Evolutionary conservation across 345 rosid species (phyloP).

Genomic region (Moricandia arvensis): DNA sequence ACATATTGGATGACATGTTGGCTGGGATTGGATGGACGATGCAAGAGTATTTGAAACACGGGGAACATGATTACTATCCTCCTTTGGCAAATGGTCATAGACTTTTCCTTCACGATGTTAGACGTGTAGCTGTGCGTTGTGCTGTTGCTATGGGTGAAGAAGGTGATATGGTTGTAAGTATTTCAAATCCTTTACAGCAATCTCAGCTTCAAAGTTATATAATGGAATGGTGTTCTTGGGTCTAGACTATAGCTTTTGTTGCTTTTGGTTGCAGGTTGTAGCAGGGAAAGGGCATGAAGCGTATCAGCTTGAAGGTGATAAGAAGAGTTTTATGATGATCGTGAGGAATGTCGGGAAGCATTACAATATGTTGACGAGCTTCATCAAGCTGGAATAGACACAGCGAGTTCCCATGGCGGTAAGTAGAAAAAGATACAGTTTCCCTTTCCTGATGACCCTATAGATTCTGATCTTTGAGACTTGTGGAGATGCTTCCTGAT

Average conservation of each 20-base stretch:
- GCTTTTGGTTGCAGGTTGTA: conserved; percentile 58
- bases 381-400: conserved; percentile 96
- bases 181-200: background rate
- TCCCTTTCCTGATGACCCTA: background rate
- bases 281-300: conserved; percentile 95
- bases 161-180: conserved; percentile 96
- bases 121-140: conserved; percentile 90
- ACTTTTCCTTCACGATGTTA: conserved; percentile 82
- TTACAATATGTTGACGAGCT: conserved; percentile 91
- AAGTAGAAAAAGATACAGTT: conserved; percentile 30
- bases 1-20: conserved; percentile 92
- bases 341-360: conserved; percentile 93
- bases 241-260: background rate
- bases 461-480: background rate
- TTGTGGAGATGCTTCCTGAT: conserved; percentile 4
- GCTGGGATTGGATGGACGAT: conserved; percentile 91
- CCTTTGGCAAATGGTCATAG: conserved; percentile 88
- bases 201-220: background rate
- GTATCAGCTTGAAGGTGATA: conserved; percentile 79
- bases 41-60: conserved; percentile 89
- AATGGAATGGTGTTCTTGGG: background rate
- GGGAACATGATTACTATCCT: conserved; percentile 87
- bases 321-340: conserved; percentile 78
- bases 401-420: conserved; percentile 99
- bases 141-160: conserved; percentile 99